Evolutionary conservation across 2,329 filamentous ascomycete species (phyloP).

Genomic region (Aureobasidium sp.): DNA sequence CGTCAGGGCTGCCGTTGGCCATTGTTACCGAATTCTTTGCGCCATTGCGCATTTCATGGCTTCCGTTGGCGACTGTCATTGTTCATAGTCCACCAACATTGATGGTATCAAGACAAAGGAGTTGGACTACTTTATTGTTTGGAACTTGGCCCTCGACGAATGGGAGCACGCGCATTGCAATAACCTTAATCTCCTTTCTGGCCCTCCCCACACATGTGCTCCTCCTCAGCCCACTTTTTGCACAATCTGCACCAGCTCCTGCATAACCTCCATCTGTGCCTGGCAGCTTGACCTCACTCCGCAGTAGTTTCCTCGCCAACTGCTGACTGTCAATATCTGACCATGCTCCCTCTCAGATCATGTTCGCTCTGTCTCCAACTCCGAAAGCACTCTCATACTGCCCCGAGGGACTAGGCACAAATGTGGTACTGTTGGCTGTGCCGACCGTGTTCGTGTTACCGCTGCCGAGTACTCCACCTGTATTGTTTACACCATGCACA

Average conservation of each 20-base stretch:
- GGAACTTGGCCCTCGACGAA: background rate
- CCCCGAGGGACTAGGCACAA: background rate
- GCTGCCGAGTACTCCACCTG: background rate
- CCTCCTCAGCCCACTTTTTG: slow-evolving; percentile 4
- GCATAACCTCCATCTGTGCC: background rate
- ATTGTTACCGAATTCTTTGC: background rate
- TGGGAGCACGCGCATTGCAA: slow-evolving; percentile 5
- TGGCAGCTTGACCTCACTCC: background rate
- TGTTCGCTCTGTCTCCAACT: background rate
- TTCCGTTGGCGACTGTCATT: slow-evolving; percentile 4
- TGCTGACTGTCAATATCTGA: background rate
- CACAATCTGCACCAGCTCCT: background rate
- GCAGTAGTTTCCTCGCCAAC: background rate
- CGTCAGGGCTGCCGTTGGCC: background rate
- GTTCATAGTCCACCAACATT: background rate
- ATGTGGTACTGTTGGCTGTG: background rate
- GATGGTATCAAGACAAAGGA: slow-evolving; percentile 1
- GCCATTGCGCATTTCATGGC: slow-evolving; percentile 5
- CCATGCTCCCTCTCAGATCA: background rate
- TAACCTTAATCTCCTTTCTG: background rate
- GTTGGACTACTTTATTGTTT: background rate
- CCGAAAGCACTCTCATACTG: background rate
- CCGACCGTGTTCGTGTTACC: background rate
- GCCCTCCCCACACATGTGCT: background rate
- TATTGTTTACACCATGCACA: background rate